Percentiles rank a stretch among this genome's conserved stretches.
Evolutionary conservation across 768 basidiomycete genomes (phyloP).

Genomic region (Rhodotorula taiwanensis): DNA sequence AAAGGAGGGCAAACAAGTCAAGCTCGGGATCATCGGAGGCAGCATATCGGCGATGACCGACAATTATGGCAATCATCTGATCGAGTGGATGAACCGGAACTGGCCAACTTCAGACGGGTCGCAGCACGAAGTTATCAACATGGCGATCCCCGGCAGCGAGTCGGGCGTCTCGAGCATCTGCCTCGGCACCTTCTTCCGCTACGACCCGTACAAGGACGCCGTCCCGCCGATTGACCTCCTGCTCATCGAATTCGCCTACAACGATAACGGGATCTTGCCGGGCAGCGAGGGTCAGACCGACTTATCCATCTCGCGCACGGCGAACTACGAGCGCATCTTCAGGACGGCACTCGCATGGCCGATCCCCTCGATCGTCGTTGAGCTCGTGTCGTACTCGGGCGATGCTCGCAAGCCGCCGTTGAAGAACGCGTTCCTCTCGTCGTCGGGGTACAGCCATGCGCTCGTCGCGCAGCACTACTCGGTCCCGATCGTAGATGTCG

Average conservation of each 20-base stretch:
- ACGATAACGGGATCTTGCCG: neutral
- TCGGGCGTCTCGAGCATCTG: neutral
- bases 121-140: neutral
- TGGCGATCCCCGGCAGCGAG: neutral
- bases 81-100: neutral
- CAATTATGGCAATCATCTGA: neutral
- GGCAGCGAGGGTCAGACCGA: neutral
- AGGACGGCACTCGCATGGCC: neutral
- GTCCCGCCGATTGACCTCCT: neutral
- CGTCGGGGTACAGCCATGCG: neutral
- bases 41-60: neutral
- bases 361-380: neutral
- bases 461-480: neutral
- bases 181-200: neutral
- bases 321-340: neutral
- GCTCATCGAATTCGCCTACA: constrained; percentile 1
- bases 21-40: neutral
- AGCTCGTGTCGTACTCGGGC: neutral
- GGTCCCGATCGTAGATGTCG: neutral
- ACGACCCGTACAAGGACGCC: neutral
- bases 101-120: neutral
- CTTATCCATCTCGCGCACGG: neutral
- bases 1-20: neutral
- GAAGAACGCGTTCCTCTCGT: neutral
- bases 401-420: neutral